Evolutionary conservation across 805 yeast genomes (phyloP).

Genomic region (Scheffersomyces coipomensis): DNA sequence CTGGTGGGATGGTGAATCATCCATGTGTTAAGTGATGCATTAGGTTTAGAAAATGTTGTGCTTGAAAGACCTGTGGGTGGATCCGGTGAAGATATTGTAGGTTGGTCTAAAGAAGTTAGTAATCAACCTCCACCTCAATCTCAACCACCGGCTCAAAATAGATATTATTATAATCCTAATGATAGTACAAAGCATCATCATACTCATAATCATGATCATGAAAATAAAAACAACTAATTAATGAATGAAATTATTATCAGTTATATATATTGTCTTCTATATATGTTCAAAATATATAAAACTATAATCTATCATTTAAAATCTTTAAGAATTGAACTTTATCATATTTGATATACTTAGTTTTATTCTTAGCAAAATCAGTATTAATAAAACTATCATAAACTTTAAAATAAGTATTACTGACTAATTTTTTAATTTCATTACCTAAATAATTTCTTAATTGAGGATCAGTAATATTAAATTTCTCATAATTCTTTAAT

Average conservation of each 20-base stretch:
- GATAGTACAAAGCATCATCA: too few relatives aligned
- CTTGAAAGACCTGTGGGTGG: constrained; percentile 77
- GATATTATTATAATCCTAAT: too few relatives aligned
- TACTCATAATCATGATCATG: too few relatives aligned
- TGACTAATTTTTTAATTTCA: constrained; percentile 71
- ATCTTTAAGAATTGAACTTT: constrained; percentile 42
- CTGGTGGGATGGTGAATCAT: constrained; percentile 91
- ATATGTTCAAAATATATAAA: not conserved
- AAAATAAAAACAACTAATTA: too few relatives aligned
- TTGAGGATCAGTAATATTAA: constrained; percentile 63
- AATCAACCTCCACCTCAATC: constrained; percentile 3
- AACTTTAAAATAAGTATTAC: constrained; percentile 82
- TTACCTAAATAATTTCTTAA: constrained; percentile 62
- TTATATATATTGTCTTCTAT: too few relatives aligned
- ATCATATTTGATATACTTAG: constrained; percentile 69
- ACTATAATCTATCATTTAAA: constrained; percentile 19
- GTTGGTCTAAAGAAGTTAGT: constrained; percentile 76
- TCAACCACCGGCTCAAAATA: too few relatives aligned
- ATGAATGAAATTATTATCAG: too few relatives aligned
- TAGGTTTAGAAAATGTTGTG: constrained; percentile 67
- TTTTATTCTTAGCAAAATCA: constrained; percentile 69
- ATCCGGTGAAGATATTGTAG: constrained; percentile 84
- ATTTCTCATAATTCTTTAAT: constrained; percentile 60
- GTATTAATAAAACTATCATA: constrained; percentile 70
- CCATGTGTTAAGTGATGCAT: constrained; percentile 79